Evolutionary conservation across 2,329 filamentous ascomycete genomes (phyloP).

Genomic region (Diaporthe nobilis): DNA sequence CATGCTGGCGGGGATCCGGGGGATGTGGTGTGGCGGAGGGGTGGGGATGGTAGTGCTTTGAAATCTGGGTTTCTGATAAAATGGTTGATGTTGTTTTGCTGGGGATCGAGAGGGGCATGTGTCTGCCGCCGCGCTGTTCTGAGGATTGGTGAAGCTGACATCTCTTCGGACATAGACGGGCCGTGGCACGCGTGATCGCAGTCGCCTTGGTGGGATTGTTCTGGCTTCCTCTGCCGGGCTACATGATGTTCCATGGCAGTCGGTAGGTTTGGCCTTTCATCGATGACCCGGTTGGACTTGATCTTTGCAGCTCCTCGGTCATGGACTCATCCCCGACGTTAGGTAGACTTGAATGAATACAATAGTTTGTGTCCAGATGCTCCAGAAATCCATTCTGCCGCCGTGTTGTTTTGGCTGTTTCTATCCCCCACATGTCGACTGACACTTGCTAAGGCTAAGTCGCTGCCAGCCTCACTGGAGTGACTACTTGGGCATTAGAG

Average conservation of each 20-base stretch:
- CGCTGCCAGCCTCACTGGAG: neutral
- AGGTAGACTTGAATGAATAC: neutral
- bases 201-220: neutral
- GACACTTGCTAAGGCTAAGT: neutral
- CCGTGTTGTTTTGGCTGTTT: neutral
- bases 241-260: too few species aligned
- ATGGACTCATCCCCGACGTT: neutral
- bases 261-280: neutral
- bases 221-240: neutral
- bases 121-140: neutral
- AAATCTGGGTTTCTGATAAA: slow-evolving; percentile 56
- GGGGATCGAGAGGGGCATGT: neutral
- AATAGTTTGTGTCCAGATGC: neutral
- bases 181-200: neutral
- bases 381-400: neutral
- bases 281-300: neutral
- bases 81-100: slow-evolving; percentile 11
- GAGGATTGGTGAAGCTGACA: slow-evolving; percentile 4
- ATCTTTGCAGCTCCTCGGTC: neutral
- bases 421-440: neutral
- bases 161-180: neutral
- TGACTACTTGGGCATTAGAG: neutral
- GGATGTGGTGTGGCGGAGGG: slow-evolving; percentile 44
- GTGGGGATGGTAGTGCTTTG: slow-evolving; percentile 56
- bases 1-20: slow-evolving; percentile 50